Base-by-base conservation (phyloP, 1,284 basidiomycete genomes). In the Austroboletus novae-zelandiae region DNA sequence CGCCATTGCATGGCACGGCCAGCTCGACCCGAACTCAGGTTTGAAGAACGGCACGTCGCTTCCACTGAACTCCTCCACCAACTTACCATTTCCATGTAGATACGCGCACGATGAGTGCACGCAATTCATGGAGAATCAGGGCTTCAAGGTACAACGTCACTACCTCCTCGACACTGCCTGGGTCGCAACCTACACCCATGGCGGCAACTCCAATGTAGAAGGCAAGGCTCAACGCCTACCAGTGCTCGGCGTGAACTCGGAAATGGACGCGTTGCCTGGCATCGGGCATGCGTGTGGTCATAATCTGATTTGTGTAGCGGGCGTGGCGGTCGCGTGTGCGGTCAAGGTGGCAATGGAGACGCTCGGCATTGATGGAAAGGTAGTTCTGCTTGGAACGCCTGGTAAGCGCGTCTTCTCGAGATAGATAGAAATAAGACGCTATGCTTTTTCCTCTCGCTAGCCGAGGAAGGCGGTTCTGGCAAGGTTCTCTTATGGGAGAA, bases 221-320 rank as follows among this genome's bases (percentile, higher is more conserved):
- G 8, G 18, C 7, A 14, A 9, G 36, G 8, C 20, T 23, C 20
- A 23, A 23, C 20, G 20, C 20, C 20, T 17, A 17, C 36, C 78
- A 27, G 76, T 77, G 1, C 81, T 88, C 46, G 87, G 84, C 3
- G 72, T 90, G 48, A 89, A 89, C 64, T 84, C 85, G 8, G 89
- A 93, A 72, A 82, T 81, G 78, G 81, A 82, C 41, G 81, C 81
- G 1, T 67, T 86, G 15, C 77, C 76, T 41, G 81, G 79, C 1
- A 73, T 86, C 27, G 84, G 85, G 0, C 87, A 89, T 62, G 87
- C 85, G 0, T 90, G 89, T 57, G 88, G 87, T 2, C 87, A 91
- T 64, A 90, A 89, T 59, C 71, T 91, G 43, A 91, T 92, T 51
- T 86, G 85, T 4, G 84, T 90, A 43, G 66, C 73, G 50, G 88